phyloP scores from a whole-genome alignment of 768 basidiomycete species.

The Cyathus striatus region DNA sequence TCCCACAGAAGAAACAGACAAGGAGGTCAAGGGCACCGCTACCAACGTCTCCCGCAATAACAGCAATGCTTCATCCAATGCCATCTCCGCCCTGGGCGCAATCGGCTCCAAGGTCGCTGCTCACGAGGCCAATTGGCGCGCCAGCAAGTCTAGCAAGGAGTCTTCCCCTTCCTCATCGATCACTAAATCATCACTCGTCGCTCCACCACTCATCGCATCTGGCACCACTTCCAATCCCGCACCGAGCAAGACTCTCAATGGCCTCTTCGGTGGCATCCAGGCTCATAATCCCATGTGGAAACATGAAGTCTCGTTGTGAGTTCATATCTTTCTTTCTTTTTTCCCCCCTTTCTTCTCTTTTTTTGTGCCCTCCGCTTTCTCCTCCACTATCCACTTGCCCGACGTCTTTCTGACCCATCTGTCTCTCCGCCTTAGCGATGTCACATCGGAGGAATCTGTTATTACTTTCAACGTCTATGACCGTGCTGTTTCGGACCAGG shows the following conservation, averaged over 20 bases:
- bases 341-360: slow-evolving; percentile 6
- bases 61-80: slow-evolving; percentile 54
- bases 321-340: no score
- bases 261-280: slow-evolving; percentile 60
- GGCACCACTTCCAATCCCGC: no score
- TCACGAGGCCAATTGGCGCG: slow-evolving; percentile 25
- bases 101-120: slow-evolving; percentile 46
- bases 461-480: slow-evolving; percentile 93
- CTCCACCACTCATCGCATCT: slow-evolving; percentile 16
- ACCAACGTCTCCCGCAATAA: slow-evolving; percentile 46
- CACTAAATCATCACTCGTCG: slow-evolving; percentile 18
- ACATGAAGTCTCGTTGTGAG: slow-evolving; percentile 97
- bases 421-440: slow-evolving; percentile 71
- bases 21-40: slow-evolving; percentile 82
- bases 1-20: slow-evolving; percentile 79
- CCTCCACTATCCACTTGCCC: not conserved
- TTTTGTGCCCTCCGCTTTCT: not conserved
- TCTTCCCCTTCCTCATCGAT: slow-evolving; percentile 26
- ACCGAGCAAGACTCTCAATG: no score
- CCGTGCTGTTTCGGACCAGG: slow-evolving; percentile 72
- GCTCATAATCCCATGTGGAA: slow-evolving; percentile 97
- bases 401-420: not conserved
- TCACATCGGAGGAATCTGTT: slow-evolving; percentile 80
- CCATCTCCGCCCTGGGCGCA: slow-evolving; percentile 61
- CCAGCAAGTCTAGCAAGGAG: slow-evolving; percentile 38